Evolutionary conservation across 2,329 filamentous ascomycete species (phyloP), one percentile per base, ranked within the genome.

Genomic region (Mariannaea elegans): DNA sequence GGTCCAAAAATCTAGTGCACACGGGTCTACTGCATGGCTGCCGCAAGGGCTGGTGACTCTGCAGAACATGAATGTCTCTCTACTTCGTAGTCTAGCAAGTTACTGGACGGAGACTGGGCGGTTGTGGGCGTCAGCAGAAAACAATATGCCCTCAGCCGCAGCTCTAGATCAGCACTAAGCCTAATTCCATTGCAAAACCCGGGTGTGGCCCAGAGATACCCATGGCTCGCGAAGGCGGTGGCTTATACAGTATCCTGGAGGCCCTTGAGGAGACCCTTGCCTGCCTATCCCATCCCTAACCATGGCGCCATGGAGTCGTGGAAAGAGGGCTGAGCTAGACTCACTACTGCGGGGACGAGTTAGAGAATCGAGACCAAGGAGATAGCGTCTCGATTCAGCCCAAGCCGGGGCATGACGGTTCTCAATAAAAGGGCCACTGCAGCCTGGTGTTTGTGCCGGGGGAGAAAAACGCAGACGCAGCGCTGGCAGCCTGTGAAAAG

Each of bases 101-200:
- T 10, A 36, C 32, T 14, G 32, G 14, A 5, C 32, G 5, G 13
- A 36, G 36, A 39, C 53, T 34, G 29, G 65, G 60, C 65, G 66
- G 65, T 27, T 27, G 24, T n/a, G 32, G 32, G 32, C 32, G 32
- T 36, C 36, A 39, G 16, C 68, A 62, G 49, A 45, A 36, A 39
- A 38, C 50, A 31, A 45, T 39, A 62, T 60, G 54, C 54, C 62
- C 64, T 69, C 68, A 70, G 68, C 68, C 68, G 68, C 66, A 70
- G 64, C 57, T 49, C 64, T 57, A 62, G n/a, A 68, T 70, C 67
- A 67, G 68, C 65, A 67, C 66, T 71, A 68, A 59, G 53, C 57
- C 65, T 56, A 59, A 69, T 66, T 66, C 57, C 55, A 54, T 47
- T 42, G 56, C 39, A 61, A 39, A 18, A 54, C 56, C 62, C 38